Evolutionary conservation across 768 basidiomycete genomes (phyloP).

Genomic region (Tricholoma saponaceum): DNA sequence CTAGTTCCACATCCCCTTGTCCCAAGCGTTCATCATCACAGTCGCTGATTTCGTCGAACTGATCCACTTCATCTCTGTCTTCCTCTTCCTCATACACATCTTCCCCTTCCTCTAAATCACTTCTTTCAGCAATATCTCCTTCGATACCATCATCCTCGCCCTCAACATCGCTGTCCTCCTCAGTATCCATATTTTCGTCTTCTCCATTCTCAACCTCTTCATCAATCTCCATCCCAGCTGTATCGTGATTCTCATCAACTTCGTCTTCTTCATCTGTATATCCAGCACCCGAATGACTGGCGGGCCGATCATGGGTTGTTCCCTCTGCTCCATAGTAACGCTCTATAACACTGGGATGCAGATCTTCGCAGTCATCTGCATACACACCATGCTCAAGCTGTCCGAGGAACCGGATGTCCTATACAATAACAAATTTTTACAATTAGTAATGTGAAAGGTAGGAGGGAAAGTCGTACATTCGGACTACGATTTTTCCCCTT

Average conservation of each 20-base stretch:
- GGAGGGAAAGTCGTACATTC: background rate
- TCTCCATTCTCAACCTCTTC: background rate
- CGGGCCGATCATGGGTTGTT: background rate
- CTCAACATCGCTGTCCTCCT: too few relatives aligned
- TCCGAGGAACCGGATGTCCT: constrained; percentile 7
- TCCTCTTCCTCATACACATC: too few relatives aligned
- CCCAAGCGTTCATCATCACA: too few relatives aligned
- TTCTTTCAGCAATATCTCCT: too few relatives aligned
- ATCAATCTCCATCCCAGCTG: background rate
- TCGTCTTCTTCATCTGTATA: background rate
- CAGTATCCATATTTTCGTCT: too few relatives aligned
- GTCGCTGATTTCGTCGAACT: too few relatives aligned
- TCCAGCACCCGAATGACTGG: background rate
- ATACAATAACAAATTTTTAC: background rate
- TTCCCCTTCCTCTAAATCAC: too few relatives aligned
- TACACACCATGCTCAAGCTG: constrained; percentile 5
- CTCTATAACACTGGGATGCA: background rate
- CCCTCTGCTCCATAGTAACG: background rate
- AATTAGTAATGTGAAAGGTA: background rate
- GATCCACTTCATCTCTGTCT: too few relatives aligned
- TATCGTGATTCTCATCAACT: background rate
- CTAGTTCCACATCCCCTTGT: too few relatives aligned
- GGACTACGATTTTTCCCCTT: background rate
- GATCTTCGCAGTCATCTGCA: background rate
- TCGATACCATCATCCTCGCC: too few relatives aligned